Evolutionary conservation across 2,329 filamentous ascomycete species (phyloP).

Genomic region (Magnaporthiopsis incrustans): DNA sequence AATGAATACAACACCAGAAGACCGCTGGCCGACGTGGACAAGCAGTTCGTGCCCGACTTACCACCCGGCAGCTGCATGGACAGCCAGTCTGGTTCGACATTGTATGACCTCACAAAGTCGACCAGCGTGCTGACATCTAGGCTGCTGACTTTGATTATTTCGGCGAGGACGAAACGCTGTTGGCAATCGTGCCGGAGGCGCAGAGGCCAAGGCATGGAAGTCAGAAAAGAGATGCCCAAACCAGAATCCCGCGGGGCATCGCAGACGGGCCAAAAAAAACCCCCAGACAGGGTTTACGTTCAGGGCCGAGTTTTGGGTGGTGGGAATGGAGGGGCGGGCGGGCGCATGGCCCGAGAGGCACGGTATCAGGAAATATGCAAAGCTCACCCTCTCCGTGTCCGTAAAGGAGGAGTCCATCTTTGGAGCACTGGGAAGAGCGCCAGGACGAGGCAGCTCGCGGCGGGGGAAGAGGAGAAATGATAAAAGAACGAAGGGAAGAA

Average conservation of each 20-base stretch:
- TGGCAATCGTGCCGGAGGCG: neutral
- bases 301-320: constrained; percentile 11
- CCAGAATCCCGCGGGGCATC: neutral
- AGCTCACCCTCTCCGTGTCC: constrained; percentile 43
- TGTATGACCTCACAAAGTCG: constrained; percentile 33
- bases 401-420: constrained; percentile 39
- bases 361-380: constrained; percentile 5
- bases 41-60: constrained; percentile 13
- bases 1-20: neutral
- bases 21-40: neutral
- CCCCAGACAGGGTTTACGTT: constrained; percentile 1
- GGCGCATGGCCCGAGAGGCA: constrained; percentile 7
- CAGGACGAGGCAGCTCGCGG: constrained; percentile 9
- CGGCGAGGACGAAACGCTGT: constrained; percentile 48
- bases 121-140: constrained; percentile 38
- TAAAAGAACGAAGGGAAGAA: constrained; percentile 14
- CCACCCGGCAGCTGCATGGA: constrained; percentile 27
- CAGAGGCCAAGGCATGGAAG: neutral
- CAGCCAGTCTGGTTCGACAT: constrained; percentile 24
- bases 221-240: neutral
- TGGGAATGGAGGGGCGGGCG: neutral
- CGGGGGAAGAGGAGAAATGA: constrained; percentile 15
- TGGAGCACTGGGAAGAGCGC: constrained; percentile 13
- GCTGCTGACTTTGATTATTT: constrained; percentile 49
- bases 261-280: neutral